Evolutionary conservation across 164 flowering plant genomes (phyloP), one percentile per base, ranked within the genome.

Genomic region (Nelumbo lutea): DNA sequence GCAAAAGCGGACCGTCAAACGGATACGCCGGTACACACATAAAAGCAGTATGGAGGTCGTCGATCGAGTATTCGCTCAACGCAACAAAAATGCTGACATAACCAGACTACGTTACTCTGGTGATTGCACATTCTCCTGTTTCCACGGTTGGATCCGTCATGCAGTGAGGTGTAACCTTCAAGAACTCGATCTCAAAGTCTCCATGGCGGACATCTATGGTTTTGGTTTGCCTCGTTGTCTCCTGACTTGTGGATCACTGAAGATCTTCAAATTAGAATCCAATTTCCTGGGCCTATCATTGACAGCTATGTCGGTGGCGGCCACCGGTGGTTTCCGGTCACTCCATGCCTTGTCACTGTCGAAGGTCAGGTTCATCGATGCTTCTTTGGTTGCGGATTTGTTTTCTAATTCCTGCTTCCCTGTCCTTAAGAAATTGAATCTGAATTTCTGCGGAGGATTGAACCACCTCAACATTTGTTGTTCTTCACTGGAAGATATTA

Each of bases 121-220:
- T 1, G 58, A 46, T n/a, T 40, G 80, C 48, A 75, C 75, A 9
- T 84, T 84, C 27, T 72, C 86, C 0, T 50, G 76, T 3, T 73
- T 86, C 3, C 77, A 83, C 11, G 62, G 61, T 5, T 27, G 84
- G 68, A 79, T 86, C 48, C 85, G 90, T 2, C 6, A 67, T 1
- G 86, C 90, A 3, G 62, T 81, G 0, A 61, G 78, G 64, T 76
- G 47, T 6, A 74, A 80, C 40, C 85, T 86, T 7, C 81, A 76
- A 51, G 85, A 84, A 57, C 86, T 86, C 7, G 86, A 84, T 44
- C 61, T 86, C 9, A 84, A 86, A 47, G 81, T 83, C 1, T 58
- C 78, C 40, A 86, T 87, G 0, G 65, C 73, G 4, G 90, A 80
- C n/a, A 76, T 69, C 65, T 27, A 27, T 27, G 27, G 27, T 27